These are phyloP conservation scores for Agastache rugosa DNA, from an alignment of 257 asterid genomes.

Conservation along the genomic window DNA sequence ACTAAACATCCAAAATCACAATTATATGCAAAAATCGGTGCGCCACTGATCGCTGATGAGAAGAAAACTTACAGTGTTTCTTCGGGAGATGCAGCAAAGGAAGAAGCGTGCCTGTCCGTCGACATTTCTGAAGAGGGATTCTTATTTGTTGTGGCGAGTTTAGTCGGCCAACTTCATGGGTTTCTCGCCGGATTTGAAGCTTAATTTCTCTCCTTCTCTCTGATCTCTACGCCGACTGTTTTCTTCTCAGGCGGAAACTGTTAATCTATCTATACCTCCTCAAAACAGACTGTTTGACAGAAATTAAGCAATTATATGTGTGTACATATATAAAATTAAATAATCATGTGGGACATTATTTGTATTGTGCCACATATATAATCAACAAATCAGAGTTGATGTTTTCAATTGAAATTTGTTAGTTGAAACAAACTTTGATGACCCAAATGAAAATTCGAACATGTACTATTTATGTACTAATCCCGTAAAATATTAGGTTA, in stretches of 20 bases:
- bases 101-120: slow-evolving; percentile 54
- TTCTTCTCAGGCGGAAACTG: slow-evolving; percentile 32
- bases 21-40: neutral
- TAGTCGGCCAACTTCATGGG: slow-evolving; percentile 30
- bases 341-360: too few relatives aligned
- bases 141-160: slow-evolving; percentile 3
- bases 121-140: slow-evolving; percentile 46
- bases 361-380: too few relatives aligned
- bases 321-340: too few relatives aligned
- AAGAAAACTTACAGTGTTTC: slow-evolving; percentile 63
- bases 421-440: too few relatives aligned
- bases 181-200: slow-evolving; percentile 29
- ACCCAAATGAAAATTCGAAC: too few relatives aligned
- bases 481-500: too few relatives aligned
- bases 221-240: neutral
- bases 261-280: neutral
- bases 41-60: neutral
- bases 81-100: slow-evolving; percentile 53
- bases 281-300: neutral
- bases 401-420: too few relatives aligned
- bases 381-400: too few relatives aligned
- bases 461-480: too few relatives aligned
- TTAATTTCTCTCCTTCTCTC: neutral
- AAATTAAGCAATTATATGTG: neutral
- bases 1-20: neutral